These are phyloP conservation scores for Saccharomyces hybrid DNA, from an alignment of 1,139 yeast species.

Conservation along the genomic window DNA sequence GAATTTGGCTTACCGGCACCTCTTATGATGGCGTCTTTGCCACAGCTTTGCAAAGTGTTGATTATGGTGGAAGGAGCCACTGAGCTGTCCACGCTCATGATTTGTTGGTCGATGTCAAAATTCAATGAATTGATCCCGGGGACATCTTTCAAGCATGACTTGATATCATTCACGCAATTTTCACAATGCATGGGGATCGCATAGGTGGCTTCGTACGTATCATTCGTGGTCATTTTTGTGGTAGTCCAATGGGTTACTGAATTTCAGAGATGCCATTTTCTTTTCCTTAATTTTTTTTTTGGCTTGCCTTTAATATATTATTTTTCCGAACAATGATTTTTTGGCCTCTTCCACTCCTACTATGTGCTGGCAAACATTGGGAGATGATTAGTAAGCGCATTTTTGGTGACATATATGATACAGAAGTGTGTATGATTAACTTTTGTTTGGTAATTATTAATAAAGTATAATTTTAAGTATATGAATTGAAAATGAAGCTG, in stretches of 20 bases:
- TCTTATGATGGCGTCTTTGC: constrained; percentile 83
- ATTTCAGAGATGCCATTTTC: not conserved
- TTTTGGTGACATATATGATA: not conserved
- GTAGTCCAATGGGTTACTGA: not conserved
- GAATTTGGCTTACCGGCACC: constrained; percentile 85
- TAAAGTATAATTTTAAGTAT: not conserved
- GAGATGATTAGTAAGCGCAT: not conserved
- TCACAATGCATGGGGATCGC: constrained; percentile 27
- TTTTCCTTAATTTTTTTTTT: not conserved
- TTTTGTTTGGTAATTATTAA: not conserved
- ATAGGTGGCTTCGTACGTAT: constrained; percentile 27
- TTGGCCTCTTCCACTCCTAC: not conserved
- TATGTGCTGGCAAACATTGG: not conserved
- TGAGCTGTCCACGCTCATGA: constrained; percentile 21
- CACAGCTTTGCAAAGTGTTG: constrained; percentile 32
- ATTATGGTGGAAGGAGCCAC: constrained; percentile 27
- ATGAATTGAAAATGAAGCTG: not conserved
- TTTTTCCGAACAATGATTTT: not conserved
- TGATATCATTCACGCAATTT: constrained; percentile 19
- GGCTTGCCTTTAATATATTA: not conserved
- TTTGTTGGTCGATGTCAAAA: constrained; percentile 19
- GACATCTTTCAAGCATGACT: constrained; percentile 14
- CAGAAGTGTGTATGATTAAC: not conserved
- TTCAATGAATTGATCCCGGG: constrained; percentile 17
- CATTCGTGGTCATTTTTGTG: constrained; percentile 11